Base-by-base conservation (phyloP, 371 early-diverging fungal genomes). In the Dinochytrium kinnereticum region DNA sequence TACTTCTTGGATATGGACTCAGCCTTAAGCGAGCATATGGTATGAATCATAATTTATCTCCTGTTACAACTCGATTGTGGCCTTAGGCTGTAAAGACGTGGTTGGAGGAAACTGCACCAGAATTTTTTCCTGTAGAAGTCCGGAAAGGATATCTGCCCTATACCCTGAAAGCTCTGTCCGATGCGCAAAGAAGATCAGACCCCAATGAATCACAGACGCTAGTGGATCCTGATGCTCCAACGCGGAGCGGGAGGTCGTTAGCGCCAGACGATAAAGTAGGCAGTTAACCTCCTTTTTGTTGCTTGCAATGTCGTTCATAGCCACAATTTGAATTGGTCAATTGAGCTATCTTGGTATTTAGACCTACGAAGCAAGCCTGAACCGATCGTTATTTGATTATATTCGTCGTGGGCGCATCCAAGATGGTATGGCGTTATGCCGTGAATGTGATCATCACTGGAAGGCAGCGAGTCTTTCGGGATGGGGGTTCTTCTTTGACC, bases 401-500 rank as follows among this genome's bases (percentile, higher is more conserved):
- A 71, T 88, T n/a, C 81, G 90, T 0, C 81, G 91, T 21, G 91
- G 91, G 3, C 66, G 78, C 1, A 50, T 82, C 1, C 77, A 59
- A 5, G 79, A 81, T 10, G 90, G 88, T 0, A 72, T 85, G 59
- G 79, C 82, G 7, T 81, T 90, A 34, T 90, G 90, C 36, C 74
- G 78, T 2, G 78, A 81, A 33, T 81, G 83, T 71, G 87, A 85
- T 51, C 88, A 90, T 71, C 82, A 85, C 0, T 90, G 90, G 90
- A 81, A 83, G n/a, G 87, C 90, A 0, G 90, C 90, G 1, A 85
- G 81, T 59, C 57, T 90, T 24, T 70, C 77, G 37, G 90, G 90
- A 21, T 81, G 80, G 1, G 34, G 76, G 10, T 68, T 79, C 10
- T 79, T 71, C 74, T 70, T 64, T 33, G 87, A 88, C 66, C 69